phyloP scores from a whole-genome alignment of 805 yeast species.

The Kregervanrija pseudodelftensis region DNA sequence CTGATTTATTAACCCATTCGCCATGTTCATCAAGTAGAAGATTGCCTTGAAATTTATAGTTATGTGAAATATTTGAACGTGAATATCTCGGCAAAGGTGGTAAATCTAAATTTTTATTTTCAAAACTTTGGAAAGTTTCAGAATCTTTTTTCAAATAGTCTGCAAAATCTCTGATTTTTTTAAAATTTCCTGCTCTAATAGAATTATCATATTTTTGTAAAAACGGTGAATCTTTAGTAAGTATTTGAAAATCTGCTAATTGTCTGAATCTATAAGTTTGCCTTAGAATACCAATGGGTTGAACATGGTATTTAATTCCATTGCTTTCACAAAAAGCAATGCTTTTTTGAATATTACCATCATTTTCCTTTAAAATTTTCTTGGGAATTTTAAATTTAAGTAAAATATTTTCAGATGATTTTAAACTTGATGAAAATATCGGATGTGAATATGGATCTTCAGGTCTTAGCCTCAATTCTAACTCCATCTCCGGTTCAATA shows the following conservation, averaged over 20 bases:
- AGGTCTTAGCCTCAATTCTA: slow-evolving; percentile 28
- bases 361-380: slow-evolving; percentile 34
- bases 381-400: slow-evolving; percentile 58
- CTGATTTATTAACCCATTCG: slow-evolving; percentile 33
- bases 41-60: slow-evolving; percentile 72
- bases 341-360: slow-evolving; percentile 38
- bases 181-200: slow-evolving; percentile 35
- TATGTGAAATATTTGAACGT: slow-evolving; percentile 65
- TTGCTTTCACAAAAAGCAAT: slow-evolving; percentile 30
- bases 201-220: slow-evolving; percentile 33
- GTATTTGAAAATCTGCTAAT: slow-evolving; percentile 80
- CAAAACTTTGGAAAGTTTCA: slow-evolving; percentile 8
- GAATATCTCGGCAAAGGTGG: slow-evolving; percentile 88
- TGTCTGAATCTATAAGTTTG: slow-evolving; percentile 73
- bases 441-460: slow-evolving; percentile 47
- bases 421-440: slow-evolving; percentile 41
- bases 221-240: slow-evolving; percentile 50
- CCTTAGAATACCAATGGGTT: slow-evolving; percentile 62
- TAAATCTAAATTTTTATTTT: slow-evolving; percentile 41
- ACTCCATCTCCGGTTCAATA: slow-evolving; percentile 26
- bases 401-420: slow-evolving; percentile 48
- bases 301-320: slow-evolving; percentile 31
- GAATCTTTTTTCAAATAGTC: slow-evolving; percentile 17
- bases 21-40: slow-evolving; percentile 56
- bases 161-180: slow-evolving; percentile 34